phyloP scores from a whole-genome alignment of 768 basidiomycete genomes.

The Favolaschia claudopus region DNA sequence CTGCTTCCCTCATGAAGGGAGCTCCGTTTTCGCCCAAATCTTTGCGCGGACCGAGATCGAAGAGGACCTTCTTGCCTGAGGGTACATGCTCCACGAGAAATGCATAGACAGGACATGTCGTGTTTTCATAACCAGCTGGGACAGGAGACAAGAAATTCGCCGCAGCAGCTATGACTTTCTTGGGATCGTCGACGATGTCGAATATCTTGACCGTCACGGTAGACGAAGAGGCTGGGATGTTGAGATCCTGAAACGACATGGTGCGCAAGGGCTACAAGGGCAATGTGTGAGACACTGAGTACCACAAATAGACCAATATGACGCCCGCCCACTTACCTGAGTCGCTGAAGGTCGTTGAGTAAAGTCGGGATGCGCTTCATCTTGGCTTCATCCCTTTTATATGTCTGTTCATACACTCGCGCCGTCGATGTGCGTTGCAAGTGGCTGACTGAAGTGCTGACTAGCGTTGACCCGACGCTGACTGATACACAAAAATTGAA shows the following conservation, averaged over 20 bases:
- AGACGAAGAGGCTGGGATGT: slow-evolving; percentile 18
- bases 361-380: too few species aligned
- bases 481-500: too few species aligned
- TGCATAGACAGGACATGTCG: slow-evolving; percentile 6
- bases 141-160: slow-evolving; percentile 10
- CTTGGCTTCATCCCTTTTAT: too few species aligned
- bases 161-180: background rate
- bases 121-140: slow-evolving; percentile 15
- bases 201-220: slow-evolving; percentile 23
- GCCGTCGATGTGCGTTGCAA: too few species aligned
- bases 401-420: too few species aligned
- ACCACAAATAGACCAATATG: too few species aligned
- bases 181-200: slow-evolving; percentile 7
- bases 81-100: slow-evolving; percentile 21
- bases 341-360: too few species aligned
- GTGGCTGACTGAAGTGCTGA: too few species aligned
- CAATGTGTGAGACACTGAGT: too few species aligned
- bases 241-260: slow-evolving; percentile 11
- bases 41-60: slow-evolving; percentile 22
- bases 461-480: too few species aligned
- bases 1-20: background rate
- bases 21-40: slow-evolving; percentile 12
- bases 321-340: too few species aligned
- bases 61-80: slow-evolving; percentile 8
- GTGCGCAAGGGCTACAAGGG: too few species aligned